These are phyloP conservation scores for Cupressus sempervirens DNA, from an alignment of 75 land plant species.

Conservation along the genomic window DNA sequence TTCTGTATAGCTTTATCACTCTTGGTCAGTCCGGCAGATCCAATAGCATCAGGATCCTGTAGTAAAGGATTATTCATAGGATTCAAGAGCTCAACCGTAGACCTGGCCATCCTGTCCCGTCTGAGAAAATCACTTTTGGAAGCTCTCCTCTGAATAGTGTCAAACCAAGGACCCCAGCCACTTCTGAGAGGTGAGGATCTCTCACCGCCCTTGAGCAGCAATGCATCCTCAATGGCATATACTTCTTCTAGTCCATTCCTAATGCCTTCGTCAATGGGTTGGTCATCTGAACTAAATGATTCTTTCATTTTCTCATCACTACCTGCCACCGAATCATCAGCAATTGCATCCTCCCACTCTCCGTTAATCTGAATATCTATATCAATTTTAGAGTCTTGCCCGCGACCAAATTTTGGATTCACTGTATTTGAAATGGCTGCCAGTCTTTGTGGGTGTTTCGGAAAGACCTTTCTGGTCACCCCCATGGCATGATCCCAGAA, in stretches of 20 bases:
- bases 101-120: conserved; percentile 51
- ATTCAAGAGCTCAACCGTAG: conserved; percentile 60
- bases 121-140: conserved; percentile 47
- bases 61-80: conserved; percentile 82
- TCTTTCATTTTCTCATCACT: conserved; percentile 17
- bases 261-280: conserved; percentile 59
- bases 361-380: conserved; percentile 31
- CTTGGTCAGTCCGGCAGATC: conserved; percentile 52
- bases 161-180: conserved; percentile 65
- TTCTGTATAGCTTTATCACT: conserved; percentile 72
- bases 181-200: conserved; percentile 29
- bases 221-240: conserved; percentile 61
- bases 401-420: neutral
- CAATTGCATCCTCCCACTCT: conserved; percentile 35
- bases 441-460: conserved; percentile 1
- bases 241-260: conserved; percentile 45
- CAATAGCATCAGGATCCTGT: conserved; percentile 86
- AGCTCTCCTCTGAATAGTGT: conserved; percentile 16
- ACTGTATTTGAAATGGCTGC: neutral
- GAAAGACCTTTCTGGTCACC: conserved; percentile 27
- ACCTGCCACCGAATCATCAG: conserved; percentile 7
- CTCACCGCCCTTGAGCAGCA: conserved; percentile 47
- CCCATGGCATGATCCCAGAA: conserved; percentile 72
- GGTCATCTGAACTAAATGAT: conserved; percentile 75
- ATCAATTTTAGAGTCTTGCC: conserved; percentile 17